Percentiles rank a stretch among this genome's conserved stretches.
phyloP scores from a whole-genome alignment of 2,329 filamentous ascomycete genomes.

The Zymoseptoria crescenta region DNA sequence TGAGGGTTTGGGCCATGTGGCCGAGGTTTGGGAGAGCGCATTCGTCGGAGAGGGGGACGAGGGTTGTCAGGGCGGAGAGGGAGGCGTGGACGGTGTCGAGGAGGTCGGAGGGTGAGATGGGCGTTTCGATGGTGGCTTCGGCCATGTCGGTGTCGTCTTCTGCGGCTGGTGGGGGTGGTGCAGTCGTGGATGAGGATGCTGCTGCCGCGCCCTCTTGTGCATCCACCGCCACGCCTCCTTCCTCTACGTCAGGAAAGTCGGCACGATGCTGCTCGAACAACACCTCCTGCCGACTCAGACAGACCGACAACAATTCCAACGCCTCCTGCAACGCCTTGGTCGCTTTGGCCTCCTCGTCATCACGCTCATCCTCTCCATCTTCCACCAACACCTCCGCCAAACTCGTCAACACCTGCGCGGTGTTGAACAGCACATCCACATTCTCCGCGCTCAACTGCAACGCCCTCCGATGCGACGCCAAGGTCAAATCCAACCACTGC shows the following conservation, averaged over 20 bases:
- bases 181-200: background rate
- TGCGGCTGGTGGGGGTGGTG: slow-evolving; percentile 5
- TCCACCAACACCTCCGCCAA: slow-evolving; percentile 55
- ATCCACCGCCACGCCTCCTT: slow-evolving; percentile 22
- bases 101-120: slow-evolving; percentile 55
- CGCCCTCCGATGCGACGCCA: slow-evolving; percentile 58
- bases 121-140: slow-evolving; percentile 60
- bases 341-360: slow-evolving; percentile 41
- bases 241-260: slow-evolving; percentile 28
- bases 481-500: slow-evolving; percentile 51
- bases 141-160: slow-evolving; percentile 41
- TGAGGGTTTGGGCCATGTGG: slow-evolving; percentile 51
- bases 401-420: slow-evolving; percentile 59
- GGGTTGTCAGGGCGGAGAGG: slow-evolving; percentile 40
- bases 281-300: slow-evolving; percentile 38
- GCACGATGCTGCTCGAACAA: slow-evolving; percentile 36
- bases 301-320: slow-evolving; percentile 51
- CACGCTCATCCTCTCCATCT: slow-evolving; percentile 25
- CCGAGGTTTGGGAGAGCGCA: slow-evolving; percentile 42
- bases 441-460: slow-evolving; percentile 53
- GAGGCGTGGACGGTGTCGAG: slow-evolving; percentile 62
- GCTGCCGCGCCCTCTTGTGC: slow-evolving; percentile 8
- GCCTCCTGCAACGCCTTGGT: slow-evolving; percentile 52
- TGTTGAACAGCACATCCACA: slow-evolving; percentile 63
- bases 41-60: slow-evolving; percentile 45